Base-by-base conservation (phyloP, 495 filamentous ascomycete genomes). In the Talaromyces adpressus region DNA sequence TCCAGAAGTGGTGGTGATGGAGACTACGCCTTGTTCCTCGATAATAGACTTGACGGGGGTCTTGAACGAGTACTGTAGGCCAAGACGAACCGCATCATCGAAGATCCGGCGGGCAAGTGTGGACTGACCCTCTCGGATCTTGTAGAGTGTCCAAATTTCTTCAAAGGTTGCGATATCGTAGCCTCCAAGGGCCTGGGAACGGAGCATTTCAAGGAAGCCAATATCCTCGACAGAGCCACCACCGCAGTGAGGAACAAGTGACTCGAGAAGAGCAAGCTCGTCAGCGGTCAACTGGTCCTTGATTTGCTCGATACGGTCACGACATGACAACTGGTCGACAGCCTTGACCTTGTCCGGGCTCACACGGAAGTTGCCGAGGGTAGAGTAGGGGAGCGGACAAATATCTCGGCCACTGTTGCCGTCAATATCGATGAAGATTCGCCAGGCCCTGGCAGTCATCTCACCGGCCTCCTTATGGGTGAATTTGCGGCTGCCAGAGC, bases 91-190 rank as follows among this genome's bases (percentile, higher is more conserved):
- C 1, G 71, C 64, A 59, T 73, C 66, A 8, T 66, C 61, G 34
- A 75, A 72, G 60, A 75, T 69, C 16, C 41, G 57, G 20, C 69
- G 64, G 0, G 71, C 70, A n/a, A 75, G 70, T 2, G 59, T 62
- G n/a, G 71, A 70, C 45, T 73, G 71, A 3, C 73, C 73, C 11
- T 62, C 64, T 23, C 63, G 61, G 57, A 75, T 64, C 49, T 72
- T 71, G 65, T 69, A 75, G 0, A 62, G 65, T 8, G 61, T 52
- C 34, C 49, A 62, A 12, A 62, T 62, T 4, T 30, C 41, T 8
- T 18, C 59, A 29, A 67, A 64, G 39, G 57, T 62, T 7, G 23
- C 51, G 2, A 64, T 45, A 14, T 47, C 30, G 29, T 68, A 49
- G 4, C 63, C 66, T 23, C 65, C 49, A 25, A 74, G 45, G 3